These are phyloP conservation scores for Pyricularia sp. DNA, from an alignment of 2,329 filamentous ascomycete genomes.

Conservation along the genomic window DNA sequence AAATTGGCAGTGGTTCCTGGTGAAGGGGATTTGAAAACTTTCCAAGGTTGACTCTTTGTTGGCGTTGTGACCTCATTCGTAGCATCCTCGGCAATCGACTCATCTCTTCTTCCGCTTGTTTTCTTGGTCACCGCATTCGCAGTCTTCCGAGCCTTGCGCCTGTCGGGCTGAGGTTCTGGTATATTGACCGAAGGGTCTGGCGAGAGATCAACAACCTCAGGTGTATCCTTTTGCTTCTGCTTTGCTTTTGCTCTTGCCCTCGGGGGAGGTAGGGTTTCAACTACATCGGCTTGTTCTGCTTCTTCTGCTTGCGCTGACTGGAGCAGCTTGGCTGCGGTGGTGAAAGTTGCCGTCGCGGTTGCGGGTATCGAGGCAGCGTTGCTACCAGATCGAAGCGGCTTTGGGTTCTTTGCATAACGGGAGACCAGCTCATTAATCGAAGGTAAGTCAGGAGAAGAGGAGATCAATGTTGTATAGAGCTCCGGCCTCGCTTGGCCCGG, in stretches of 20 bases:
- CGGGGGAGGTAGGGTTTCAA: not conserved
- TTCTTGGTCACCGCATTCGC: not conserved
- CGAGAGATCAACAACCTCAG: not conserved
- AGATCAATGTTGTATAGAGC: conserved; percentile 13
- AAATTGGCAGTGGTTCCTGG: not conserved
- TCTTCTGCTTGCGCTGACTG: conserved; percentile 17
- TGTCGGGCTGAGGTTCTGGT: not conserved
- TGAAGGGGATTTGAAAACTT: conserved; percentile 1
- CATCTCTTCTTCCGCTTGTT: not conserved
- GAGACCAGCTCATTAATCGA: conserved; percentile 34
- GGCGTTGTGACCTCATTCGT: not conserved
- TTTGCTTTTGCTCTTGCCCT: not conserved
- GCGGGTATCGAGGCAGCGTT: conserved; percentile 23
- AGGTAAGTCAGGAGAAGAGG: conserved; percentile 44
- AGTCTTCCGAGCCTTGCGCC: not conserved
- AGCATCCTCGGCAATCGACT: not conserved
- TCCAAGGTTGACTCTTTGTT: not conserved
- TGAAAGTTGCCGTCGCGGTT: conserved; percentile 24
- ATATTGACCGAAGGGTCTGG: not conserved
- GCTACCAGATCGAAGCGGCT: conserved; percentile 21
- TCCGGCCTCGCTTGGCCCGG: conserved; percentile 6
- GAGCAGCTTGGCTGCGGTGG: conserved; percentile 26
- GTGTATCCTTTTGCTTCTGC: not conserved
- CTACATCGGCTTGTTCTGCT: conserved; percentile 6
- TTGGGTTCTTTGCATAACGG: conserved; percentile 19